Evolutionary conservation across 805 yeast species (phyloP).

Genomic region (Yamadazyma philogaea): DNA sequence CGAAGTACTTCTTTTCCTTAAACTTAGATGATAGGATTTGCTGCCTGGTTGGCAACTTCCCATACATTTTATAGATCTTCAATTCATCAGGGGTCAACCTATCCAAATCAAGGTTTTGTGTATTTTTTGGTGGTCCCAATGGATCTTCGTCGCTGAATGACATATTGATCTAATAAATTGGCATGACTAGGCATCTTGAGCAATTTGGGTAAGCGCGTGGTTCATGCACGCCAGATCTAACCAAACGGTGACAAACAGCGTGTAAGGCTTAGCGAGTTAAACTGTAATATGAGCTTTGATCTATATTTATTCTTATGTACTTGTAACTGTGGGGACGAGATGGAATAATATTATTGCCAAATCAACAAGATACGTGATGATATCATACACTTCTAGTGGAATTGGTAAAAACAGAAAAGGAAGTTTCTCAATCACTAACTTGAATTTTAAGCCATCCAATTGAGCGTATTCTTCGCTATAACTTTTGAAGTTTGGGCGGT

Average conservation of each 20-base stretch:
- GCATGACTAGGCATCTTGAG: constrained; percentile 1
- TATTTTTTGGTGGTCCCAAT: constrained; percentile 44
- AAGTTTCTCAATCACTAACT: constrained; percentile 25
- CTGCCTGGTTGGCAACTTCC: constrained; percentile 77
- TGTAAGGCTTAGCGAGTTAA: no score
- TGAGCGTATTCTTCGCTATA: constrained; percentile 14
- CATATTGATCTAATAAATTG: constrained; percentile 17
- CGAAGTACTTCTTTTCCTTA: constrained; percentile 88
- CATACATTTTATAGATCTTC: constrained; percentile 74
- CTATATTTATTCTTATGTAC: neutral
- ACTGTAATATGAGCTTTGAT: neutral
- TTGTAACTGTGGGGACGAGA: constrained; percentile 4
- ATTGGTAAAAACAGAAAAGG: constrained; percentile 28
- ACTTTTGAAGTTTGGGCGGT: constrained; percentile 21
- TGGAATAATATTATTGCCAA: constrained; percentile 15
- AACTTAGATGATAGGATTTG: constrained; percentile 72
- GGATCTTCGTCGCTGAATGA: constrained; percentile 48
- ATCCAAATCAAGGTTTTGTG: constrained; percentile 49
- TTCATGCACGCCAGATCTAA: neutral
- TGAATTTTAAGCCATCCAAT: constrained; percentile 16
- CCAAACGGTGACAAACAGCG: no score
- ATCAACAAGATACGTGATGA: constrained; percentile 27
- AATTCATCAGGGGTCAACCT: constrained; percentile 75
- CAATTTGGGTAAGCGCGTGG: constrained; percentile 1
- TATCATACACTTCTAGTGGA: constrained; percentile 31